Conservation (phyloP, 768 basidiomycete genomes). For the Saitozyma sp. region DNA sequence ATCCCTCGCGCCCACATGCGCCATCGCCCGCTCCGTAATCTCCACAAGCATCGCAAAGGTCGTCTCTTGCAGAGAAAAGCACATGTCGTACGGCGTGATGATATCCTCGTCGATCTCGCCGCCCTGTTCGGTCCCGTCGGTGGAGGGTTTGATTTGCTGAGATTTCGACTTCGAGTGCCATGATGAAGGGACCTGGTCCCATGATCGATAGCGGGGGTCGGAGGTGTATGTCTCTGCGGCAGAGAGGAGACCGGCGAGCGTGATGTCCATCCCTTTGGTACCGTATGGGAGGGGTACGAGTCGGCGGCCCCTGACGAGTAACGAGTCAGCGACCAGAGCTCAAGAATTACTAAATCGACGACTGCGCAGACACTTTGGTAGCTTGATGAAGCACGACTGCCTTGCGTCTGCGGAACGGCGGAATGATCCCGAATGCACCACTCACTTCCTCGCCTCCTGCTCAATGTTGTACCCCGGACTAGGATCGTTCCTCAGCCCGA, state of each 20-base stretch:
- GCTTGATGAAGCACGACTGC: not conserved
- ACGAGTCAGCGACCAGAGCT: not conserved
- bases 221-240: constrained; percentile 81
- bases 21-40: constrained; percentile 98
- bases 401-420: not conserved
- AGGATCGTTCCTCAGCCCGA: constrained; percentile 92
- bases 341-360: not conserved
- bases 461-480: constrained; percentile 97
- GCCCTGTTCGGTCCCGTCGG: constrained; percentile 2
- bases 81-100: constrained; percentile 92
- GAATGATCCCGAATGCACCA: not conserved
- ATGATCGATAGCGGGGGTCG: constrained; percentile 76
- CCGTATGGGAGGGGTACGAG: constrained; percentile 84
- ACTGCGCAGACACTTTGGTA: no score
- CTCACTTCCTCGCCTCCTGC: constrained; percentile 84
- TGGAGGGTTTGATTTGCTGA: not conserved
- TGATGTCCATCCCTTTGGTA: constrained; percentile 98
- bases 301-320: constrained; percentile 68
- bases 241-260: constrained; percentile 89
- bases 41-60: constrained; percentile 98
- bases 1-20: constrained; percentile 93
- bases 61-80: constrained; percentile 95
- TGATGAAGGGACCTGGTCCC: constrained; percentile 9
- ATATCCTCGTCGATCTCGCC: constrained; percentile 60
- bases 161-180: not conserved